phyloP scores from a whole-genome alignment of 768 basidiomycete genomes.

The Tulasnella sp. region DNA sequence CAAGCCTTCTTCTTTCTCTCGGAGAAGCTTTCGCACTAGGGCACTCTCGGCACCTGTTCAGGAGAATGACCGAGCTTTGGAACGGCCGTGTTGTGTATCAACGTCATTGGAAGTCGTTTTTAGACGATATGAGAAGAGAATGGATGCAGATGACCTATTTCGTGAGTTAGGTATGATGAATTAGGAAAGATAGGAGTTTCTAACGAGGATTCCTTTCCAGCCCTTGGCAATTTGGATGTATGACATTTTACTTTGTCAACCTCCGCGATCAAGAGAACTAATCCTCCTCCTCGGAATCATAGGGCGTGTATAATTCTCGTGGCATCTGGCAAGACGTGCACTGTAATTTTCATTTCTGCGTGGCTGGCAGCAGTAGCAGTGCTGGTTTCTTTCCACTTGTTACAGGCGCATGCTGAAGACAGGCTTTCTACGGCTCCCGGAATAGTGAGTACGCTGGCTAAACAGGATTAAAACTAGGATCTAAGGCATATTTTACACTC shows the following conservation, averaged over 20 bases:
- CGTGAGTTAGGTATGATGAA: neutral
- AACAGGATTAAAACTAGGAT: neutral
- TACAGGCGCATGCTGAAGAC: slow-evolving; percentile 4
- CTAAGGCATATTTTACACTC: neutral
- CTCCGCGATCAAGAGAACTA: neutral
- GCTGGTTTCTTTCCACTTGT: neutral
- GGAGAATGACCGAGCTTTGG: neutral
- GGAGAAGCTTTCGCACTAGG: neutral
- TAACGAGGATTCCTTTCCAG: neutral
- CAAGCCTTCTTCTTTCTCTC: neutral
- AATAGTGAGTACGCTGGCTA: slow-evolving; percentile 4
- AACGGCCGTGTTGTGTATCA: slow-evolving; percentile 27
- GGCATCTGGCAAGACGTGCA: neutral
- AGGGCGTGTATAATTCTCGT: neutral
- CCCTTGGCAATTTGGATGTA: slow-evolving; percentile 21
- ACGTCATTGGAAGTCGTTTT: slow-evolving; percentile 31
- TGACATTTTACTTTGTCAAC: neutral
- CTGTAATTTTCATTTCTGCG: neutral
- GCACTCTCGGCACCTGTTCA: slow-evolving; percentile 4
- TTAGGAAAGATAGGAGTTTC: too few species aligned
- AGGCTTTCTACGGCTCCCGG: neutral
- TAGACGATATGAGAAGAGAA: slow-evolving; percentile 23
- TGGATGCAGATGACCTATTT: slow-evolving; percentile 13
- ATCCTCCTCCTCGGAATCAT: neutral
- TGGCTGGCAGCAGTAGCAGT: neutral